Evolutionary conservation across 2,329 filamentous ascomycete genomes (phyloP).

Genomic region (Cercospora janseana): DNA sequence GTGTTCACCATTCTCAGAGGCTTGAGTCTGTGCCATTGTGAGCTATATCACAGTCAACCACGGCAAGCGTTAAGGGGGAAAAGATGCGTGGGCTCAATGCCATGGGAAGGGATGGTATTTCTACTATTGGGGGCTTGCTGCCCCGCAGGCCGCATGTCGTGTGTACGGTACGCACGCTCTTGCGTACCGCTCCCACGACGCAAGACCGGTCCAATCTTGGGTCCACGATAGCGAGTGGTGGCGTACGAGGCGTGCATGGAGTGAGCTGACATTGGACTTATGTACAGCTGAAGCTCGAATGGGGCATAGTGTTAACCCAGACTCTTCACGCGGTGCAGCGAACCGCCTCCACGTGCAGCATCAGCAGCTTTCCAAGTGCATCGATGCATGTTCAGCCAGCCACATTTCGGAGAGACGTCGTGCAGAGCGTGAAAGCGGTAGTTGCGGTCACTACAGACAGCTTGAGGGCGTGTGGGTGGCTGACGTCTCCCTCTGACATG

Average conservation of each 20-base stretch:
- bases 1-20: neutral
- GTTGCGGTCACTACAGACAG: neutral
- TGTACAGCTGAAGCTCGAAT: slow-evolving; percentile 9
- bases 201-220: slow-evolving; percentile 2
- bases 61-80: neutral
- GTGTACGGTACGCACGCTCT: slow-evolving; percentile 8
- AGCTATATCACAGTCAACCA: neutral
- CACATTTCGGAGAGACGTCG: slow-evolving; percentile 3
- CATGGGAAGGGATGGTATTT: neutral
- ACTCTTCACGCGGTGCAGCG: slow-evolving; percentile 1
- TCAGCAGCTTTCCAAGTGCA: neutral
- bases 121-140: neutral
- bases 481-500: no score
- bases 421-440: slow-evolving; percentile 1
- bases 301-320: slow-evolving; percentile 1
- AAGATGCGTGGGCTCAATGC: neutral
- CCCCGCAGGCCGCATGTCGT: neutral
- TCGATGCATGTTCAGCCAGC: no score
- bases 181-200: neutral
- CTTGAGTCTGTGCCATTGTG: neutral
- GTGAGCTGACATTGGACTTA: slow-evolving; percentile 4
- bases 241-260: slow-evolving; percentile 8
- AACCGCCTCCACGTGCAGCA: slow-evolving; percentile 1
- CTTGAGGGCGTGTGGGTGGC: neutral
- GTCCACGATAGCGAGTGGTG: no score